These are phyloP conservation scores for Ganoderma multipileum DNA, from an alignment of 1,284 basidiomycete genomes.

Conservation along the genomic window DNA sequence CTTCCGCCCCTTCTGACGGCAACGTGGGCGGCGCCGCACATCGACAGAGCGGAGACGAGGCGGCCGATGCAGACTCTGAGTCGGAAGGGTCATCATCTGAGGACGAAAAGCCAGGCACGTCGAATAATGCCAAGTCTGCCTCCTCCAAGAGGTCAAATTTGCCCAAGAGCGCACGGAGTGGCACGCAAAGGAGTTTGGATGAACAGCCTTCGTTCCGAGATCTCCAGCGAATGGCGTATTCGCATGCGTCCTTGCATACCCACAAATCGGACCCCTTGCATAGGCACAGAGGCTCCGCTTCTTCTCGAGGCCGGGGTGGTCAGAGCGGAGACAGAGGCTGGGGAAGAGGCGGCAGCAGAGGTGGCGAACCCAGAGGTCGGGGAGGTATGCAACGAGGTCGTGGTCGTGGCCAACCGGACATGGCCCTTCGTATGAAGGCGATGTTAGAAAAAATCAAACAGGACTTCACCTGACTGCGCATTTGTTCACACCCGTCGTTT, in stretches of 20 bases:
- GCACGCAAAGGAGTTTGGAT: constrained; percentile 8
- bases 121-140: constrained; percentile 1
- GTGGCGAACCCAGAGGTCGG: constrained; percentile 21
- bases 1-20: constrained; percentile 11
- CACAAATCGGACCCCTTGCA: constrained; percentile 57
- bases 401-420: constrained; percentile 68
- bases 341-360: constrained; percentile 15
- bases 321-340: constrained; percentile 22
- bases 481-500: not conserved
- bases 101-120: constrained; percentile 10
- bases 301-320: constrained; percentile 27
- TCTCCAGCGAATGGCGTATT: constrained; percentile 67
- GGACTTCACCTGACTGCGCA: constrained; percentile 47
- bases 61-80: not conserved
- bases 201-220: constrained; percentile 51
- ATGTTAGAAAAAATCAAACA: constrained; percentile 80
- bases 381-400: constrained; percentile 29
- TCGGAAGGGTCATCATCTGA: constrained; percentile 21
- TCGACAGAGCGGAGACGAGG: constrained; percentile 32
- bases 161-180: not conserved
- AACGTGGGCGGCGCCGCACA: constrained; percentile 12
- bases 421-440: constrained; percentile 81
- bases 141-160: constrained; percentile 7
- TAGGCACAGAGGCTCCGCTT: constrained; percentile 31
- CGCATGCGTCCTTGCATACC: constrained; percentile 59